These are phyloP conservation scores for Brassica balearica DNA, from an alignment of 441 rosid genomes.

Conservation along the genomic window DNA sequence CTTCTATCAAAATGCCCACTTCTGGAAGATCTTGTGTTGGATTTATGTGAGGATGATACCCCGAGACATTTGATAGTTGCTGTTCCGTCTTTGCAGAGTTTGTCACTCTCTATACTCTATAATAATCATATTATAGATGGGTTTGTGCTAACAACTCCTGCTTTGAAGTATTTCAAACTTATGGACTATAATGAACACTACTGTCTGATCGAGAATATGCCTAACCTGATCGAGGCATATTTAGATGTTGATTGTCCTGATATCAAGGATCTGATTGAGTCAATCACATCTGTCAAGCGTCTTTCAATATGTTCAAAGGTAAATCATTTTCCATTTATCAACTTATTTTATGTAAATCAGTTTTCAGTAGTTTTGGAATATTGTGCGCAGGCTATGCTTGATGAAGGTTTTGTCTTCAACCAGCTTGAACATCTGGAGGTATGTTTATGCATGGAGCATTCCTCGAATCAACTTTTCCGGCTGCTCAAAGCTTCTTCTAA, in stretches of 20 bases:
- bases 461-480: background rate
- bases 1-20: slow-evolving; percentile 18
- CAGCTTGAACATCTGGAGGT: slow-evolving; percentile 23
- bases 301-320: background rate
- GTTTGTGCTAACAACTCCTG: background rate
- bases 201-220: background rate
- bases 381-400: background rate
- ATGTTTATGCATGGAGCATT: background rate
- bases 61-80: too few species aligned
- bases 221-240: background rate
- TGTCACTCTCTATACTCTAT: too few species aligned
- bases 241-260: background rate
- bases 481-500: slow-evolving; percentile 22
- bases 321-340: background rate
- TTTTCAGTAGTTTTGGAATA: too few species aligned
- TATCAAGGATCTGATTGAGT: background rate
- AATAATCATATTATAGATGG: too few species aligned
- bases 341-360: background rate
- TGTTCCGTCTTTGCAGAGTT: too few species aligned
- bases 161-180: background rate
- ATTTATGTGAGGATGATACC: too few species aligned
- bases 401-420: slow-evolving; percentile 19
- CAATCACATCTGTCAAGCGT: background rate
- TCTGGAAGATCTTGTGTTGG: slow-evolving; percentile 8
- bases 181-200: background rate